Evolutionary conservation across 148 eudicot species (phyloP), one percentile per base, ranked within the genome.

Genomic region (Fagopyrum homotropicum): DNA sequence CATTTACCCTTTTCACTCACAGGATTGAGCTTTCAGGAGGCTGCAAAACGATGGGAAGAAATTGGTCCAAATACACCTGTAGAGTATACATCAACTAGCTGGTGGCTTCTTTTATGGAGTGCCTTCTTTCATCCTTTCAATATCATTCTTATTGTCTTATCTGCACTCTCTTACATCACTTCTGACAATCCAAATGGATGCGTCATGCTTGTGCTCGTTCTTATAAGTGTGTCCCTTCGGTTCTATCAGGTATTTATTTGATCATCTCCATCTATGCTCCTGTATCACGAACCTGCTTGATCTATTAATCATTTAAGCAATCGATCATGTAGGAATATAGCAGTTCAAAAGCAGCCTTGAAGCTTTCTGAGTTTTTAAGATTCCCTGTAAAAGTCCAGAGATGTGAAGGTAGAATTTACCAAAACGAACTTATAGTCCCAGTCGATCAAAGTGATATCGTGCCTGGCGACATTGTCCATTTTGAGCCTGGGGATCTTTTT

Each of bases 71-170:
- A 86, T 80, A 75, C 75, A 77, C 83, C 88, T 74, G 78, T 83
- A 50, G 83, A 83, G 74, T 79, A 83, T 57, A 79, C 77, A 12
- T 83, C 81, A 71, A 83, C 84, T 19, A 85, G 80, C 79, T 85
- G 86, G 86, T 79, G 88, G 86, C 77, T 69, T 59, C 88, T 85
- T 77, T 73, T 85, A 10, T 85, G 86, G 86, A 85, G 69, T 77
- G 88, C 88, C n/a, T 83, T 81, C 35, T 83, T 85, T 77, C 86
- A 85, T 81, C 86, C 88, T 61, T 85, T 85, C 80, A 85, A 85
- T 77, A 79, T 85, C 73, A 85, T 85, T 77, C 79, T 85, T 40
- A 30, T 83, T 15, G 86, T 85, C 64, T 76, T 85, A 77, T 81
- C 88, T 50, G 77, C 75, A 29, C 82, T 83, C 63, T 85, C 88